Evolutionary conservation across 441 rosid species (phyloP), one percentile per base, ranked within the genome.

Genomic region (Adansonia gregorii): DNA sequence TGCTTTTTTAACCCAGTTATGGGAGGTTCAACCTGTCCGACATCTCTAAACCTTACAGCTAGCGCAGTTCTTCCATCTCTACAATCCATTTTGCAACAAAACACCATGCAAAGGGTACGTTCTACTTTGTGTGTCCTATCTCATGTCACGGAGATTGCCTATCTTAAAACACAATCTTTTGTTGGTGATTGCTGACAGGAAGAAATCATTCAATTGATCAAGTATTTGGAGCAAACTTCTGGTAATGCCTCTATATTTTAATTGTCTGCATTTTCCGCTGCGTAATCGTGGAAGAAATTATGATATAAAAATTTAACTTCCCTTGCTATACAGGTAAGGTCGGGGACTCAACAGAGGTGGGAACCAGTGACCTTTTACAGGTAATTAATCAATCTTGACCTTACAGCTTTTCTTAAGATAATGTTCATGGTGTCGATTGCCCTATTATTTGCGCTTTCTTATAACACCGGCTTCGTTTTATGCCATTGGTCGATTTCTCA

Each of bases 81-180:
- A 81, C 98, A 91, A 76, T 86, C 78, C 80, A 87, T 96, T 80
- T 85, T 96, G 89, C 98, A 90, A 87, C 98, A 93, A 86, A 96
- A 91, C 77, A 48, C 85, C 72, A 43, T 85, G 82, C 98, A 96
- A 82, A 85, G 96, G 91, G 99, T 95, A 87, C 60, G 56, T 59
- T 79, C 41, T 48, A 64, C 73, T 55, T 75, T 60, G 41, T 78
- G 51, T 75, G 51, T 7, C 19, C 22, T 41, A 4, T 59, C 52
- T 60, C 58, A 35, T 35, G 24, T 72, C 59, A 31, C 11, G 41
- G 8, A 48, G 67, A 46, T 19, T 74, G 22, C 69, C 43, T 9
- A 14, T 49, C 46, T 54, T 72, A 66, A 71, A 74, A 46, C 27
- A 20, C 60, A 19, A 31, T 71, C 19, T 67, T 55, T 35, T 52